Evolutionary conservation across 805 yeast species (phyloP).

Genomic region (Schwanniomyces sp.): DNA sequence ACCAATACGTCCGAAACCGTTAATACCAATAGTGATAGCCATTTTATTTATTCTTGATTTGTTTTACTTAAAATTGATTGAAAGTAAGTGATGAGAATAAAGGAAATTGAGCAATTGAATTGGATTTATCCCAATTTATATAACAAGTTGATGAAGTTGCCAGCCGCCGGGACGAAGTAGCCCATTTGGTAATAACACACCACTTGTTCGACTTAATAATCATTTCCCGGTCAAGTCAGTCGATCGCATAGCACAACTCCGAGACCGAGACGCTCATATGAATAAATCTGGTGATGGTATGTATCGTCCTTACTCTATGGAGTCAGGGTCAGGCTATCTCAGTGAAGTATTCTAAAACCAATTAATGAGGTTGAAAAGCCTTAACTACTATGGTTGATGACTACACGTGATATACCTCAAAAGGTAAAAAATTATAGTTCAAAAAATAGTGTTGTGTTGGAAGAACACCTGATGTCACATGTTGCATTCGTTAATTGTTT

Average conservation of each 20-base stretch:
- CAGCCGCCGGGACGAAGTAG: constrained; percentile 14
- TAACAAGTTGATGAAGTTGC: background rate
- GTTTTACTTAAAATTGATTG: constrained; percentile 1
- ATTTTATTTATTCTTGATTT: constrained; percentile 22
- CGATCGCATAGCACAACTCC: constrained; percentile 1
- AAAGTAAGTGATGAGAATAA: background rate
- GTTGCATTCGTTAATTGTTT: background rate
- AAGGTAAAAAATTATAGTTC: no score
- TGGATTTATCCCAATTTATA: constrained; percentile 5
- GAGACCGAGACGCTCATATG: constrained; percentile 47
- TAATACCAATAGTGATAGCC: constrained; percentile 79
- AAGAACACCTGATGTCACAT: background rate
- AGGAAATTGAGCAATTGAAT: constrained; percentile 1
- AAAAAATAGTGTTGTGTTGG: background rate
- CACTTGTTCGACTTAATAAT: background rate
- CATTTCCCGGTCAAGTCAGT: background rate
- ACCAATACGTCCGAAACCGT: constrained; percentile 95
- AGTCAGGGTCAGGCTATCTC: no score
- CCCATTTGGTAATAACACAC: constrained; percentile 9
- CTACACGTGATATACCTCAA: background rate
- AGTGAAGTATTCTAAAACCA: no score
- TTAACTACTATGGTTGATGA: background rate
- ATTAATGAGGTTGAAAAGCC: background rate
- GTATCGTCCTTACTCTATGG: background rate
- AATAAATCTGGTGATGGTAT: constrained; percentile 10